A percentile compares a stretch with the other conserved stretches of the same genome.
phyloP scores from a whole-genome alignment of 2,329 filamentous ascomycete species.

The Pseudonectria foliicola region DNA sequence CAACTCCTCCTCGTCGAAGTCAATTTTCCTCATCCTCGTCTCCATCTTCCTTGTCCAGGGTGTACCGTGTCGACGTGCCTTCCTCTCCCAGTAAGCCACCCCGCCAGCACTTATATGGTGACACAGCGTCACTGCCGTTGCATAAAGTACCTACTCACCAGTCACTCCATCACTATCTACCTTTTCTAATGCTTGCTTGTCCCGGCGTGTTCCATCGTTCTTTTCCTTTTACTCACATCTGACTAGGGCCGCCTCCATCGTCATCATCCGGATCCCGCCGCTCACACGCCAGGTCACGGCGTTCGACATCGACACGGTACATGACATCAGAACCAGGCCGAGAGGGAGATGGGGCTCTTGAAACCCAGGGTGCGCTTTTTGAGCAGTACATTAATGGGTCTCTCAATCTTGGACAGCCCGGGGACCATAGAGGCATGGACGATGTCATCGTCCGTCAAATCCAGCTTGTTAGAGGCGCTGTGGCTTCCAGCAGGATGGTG shows the following conservation, averaged over 20 bases:
- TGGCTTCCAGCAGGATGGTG: conserved; percentile 34
- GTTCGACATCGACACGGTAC: conserved; percentile 17
- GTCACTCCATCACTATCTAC: conserved; percentile 1
- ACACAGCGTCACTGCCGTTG: conserved; percentile 2
- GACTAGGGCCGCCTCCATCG: conserved; percentile 14
- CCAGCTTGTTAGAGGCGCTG: conserved; percentile 40
- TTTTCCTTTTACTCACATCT: neutral
- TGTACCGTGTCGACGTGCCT: conserved; percentile 9
- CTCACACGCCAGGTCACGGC: conserved; percentile 20
- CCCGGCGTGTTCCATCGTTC: neutral
- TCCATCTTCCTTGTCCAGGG: conserved; percentile 11
- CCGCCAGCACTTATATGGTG: neutral
- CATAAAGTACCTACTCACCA: conserved; percentile 4
- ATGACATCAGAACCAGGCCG: conserved; percentile 15
- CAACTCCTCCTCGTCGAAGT: conserved; percentile 2
- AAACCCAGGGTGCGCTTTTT: conserved; percentile 6
- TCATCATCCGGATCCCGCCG: conserved; percentile 20
- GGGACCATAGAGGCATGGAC: conserved; percentile 12
- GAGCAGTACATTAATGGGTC: conserved; percentile 9
- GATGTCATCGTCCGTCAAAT: conserved; percentile 32
- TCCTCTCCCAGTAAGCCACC: conserved; percentile 16
- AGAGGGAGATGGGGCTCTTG: conserved; percentile 15
- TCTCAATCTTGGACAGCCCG: conserved; percentile 5
- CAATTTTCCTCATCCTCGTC: conserved; percentile 5
- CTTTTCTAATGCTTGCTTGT: neutral